Evolutionary conservation across 192 early-diverging fungal species (phyloP), one percentile per base, ranked within the genome.

Genomic region (Dimargaris cristalligena): DNA sequence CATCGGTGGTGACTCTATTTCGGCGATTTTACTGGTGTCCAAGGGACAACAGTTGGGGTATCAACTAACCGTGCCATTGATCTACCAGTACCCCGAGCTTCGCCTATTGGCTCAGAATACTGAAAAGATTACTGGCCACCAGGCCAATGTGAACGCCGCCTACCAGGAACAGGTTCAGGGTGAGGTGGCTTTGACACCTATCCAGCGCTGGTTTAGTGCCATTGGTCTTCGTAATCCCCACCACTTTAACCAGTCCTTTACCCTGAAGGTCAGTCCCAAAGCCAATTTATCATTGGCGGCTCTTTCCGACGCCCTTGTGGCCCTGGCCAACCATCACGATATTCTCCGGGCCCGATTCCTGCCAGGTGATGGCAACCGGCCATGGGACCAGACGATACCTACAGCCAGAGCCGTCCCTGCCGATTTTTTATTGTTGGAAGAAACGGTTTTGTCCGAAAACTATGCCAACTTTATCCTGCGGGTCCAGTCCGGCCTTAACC

Each of bases 1-100:
- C 20, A 34, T 71, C 6, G 71, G 68, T 4, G 68, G 67, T 16
- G 71, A 73, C 48, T 67, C 65, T 33, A 52, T 72, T 23, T 32
- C 30, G 20, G 38, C 58, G 6, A 66, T 66, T 34, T 22, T 23
- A 6, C 11, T 71, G 0, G 47, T 59, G 16, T 22, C 30, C 32
- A 44, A 34, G 18, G 6, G 25, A 22, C 35, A 59, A 29, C 4
- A 28, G 13, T 20, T 29, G 23, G 65, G 65, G 18, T 33, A 48
- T 28, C 11, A 45, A 35, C 13, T 58, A 35, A 23, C 65, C 16
- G 38, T 41, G 38, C 38, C 38, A 41, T 16, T 41, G 8, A 41
- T 41, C 38, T 41, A 41, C 38, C 8, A 41, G 38, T 41, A 16
- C 38, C 38, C 8, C 38, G 8, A 41, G 38, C 38, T 41, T 16